phyloP scores from a whole-genome alignment of 805 yeast genomes.

The Candida nemodendra region DNA sequence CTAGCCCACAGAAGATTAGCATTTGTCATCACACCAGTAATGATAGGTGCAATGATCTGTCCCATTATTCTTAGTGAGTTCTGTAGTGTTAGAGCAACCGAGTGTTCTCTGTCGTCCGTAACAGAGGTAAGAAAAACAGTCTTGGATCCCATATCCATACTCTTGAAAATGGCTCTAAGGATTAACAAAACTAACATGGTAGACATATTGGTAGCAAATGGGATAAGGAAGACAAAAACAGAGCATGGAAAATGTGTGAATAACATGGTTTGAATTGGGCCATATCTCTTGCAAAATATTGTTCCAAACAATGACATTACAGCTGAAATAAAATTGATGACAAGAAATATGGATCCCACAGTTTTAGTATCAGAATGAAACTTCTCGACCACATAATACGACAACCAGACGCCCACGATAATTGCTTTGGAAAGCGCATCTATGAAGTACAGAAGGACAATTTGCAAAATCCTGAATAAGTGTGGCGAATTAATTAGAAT shows the following conservation, averaged over 20 bases:
- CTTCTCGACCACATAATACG: constrained; percentile 40
- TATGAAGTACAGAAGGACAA: constrained; percentile 39
- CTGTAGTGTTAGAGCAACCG: constrained; percentile 44
- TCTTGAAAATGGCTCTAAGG: constrained; percentile 39
- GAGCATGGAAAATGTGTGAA: constrained; percentile 45
- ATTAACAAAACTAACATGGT: constrained; percentile 34
- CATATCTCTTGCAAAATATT: constrained; percentile 41
- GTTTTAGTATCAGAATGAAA: constrained; percentile 35
- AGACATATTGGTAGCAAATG: constrained; percentile 36
- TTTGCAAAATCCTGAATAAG: constrained; percentile 24
- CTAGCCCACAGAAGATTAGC: constrained; percentile 39
- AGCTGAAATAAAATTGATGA: constrained; percentile 39
- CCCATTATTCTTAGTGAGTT: constrained; percentile 44
- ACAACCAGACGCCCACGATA: constrained; percentile 46
- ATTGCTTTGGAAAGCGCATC: constrained; percentile 46
- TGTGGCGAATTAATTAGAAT: constrained; percentile 13
- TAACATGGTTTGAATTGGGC: constrained; percentile 46
- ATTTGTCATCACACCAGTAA: constrained; percentile 41
- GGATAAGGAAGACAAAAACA: constrained; percentile 37
- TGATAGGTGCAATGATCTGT: constrained; percentile 41
- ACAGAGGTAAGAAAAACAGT: constrained; percentile 45
- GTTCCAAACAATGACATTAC: constrained; percentile 43
- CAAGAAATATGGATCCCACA: constrained; percentile 41
- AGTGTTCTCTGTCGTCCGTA: constrained; percentile 39
- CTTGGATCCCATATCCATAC: constrained; percentile 50